phyloP scores from a whole-genome alignment of 139 green algal species.

The Chlamydomonas sp. region DNA sequence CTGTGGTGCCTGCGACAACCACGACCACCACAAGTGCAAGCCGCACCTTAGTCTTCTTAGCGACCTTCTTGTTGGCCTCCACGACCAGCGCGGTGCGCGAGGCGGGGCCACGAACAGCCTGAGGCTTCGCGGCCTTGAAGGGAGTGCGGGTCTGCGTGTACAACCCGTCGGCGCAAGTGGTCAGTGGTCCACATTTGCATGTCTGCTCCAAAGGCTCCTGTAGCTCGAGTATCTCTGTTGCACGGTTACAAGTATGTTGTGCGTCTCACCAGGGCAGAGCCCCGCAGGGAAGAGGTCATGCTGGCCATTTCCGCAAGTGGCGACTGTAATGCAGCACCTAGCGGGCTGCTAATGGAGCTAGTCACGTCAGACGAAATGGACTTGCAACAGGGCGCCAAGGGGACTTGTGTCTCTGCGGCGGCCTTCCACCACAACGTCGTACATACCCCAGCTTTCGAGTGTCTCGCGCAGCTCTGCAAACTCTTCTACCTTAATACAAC shows the following conservation, averaged over 20 bases:
- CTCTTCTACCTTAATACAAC: too few species aligned
- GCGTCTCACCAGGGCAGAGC: background rate
- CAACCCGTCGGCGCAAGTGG: background rate
- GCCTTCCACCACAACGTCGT: too few species aligned
- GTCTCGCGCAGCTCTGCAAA: too few species aligned
- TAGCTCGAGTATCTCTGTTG: background rate
- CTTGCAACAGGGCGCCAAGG: background rate
- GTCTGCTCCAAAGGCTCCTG: background rate
- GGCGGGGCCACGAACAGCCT: constrained; percentile 27
- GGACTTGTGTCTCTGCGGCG: too few species aligned
- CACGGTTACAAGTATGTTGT: background rate
- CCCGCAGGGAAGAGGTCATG: background rate
- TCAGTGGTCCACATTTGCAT: background rate
- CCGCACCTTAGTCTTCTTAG: constrained; percentile 64
- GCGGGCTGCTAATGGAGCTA: too few species aligned
- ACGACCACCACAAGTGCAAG: background rate
- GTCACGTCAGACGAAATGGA: background rate
- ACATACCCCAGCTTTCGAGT: too few species aligned
- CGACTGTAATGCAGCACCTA: background rate
- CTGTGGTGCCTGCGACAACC: too few species aligned
- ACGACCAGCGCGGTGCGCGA: constrained; percentile 44
- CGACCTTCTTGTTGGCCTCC: constrained; percentile 64
- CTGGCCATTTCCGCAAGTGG: background rate
- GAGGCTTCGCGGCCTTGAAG: constrained; percentile 36
- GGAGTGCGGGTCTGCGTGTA: constrained; percentile 30